Conservation (phyloP, 2,329 filamentous ascomycete species). For the Dothideomycetidae sp. region DNA sequence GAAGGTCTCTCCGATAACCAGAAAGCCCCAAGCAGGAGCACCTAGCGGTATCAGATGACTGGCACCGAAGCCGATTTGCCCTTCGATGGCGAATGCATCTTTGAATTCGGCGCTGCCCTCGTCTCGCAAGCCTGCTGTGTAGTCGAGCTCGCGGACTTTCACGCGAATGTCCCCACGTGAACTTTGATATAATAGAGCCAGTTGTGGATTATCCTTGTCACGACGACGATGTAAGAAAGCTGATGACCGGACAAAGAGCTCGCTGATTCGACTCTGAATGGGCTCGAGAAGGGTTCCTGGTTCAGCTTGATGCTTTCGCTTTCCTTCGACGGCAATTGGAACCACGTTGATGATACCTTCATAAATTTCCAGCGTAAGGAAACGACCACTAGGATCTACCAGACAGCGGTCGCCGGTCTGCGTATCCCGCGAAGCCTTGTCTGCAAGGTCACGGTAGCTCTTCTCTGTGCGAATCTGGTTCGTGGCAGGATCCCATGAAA, state of each 20-base stretch:
- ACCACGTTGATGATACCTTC: constrained; percentile 54
- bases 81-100: constrained; percentile 34
- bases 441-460: constrained; percentile 45
- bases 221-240: constrained; percentile 47
- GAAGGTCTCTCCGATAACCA: constrained; percentile 45
- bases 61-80: constrained; percentile 44
- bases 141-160: constrained; percentile 41
- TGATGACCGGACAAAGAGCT: constrained; percentile 52
- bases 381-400: constrained; percentile 63
- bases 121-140: constrained; percentile 31
- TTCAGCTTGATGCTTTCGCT: constrained; percentile 36
- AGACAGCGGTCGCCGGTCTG: constrained; percentile 72
- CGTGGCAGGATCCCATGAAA: constrained; percentile 58
- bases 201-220: constrained; percentile 33
- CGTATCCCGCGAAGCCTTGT: constrained; percentile 52
- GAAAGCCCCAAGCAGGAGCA: constrained; percentile 37
- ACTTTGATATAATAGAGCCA: constrained; percentile 54
- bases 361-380: constrained; percentile 53
- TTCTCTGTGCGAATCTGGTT: constrained; percentile 42
- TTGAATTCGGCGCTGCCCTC: constrained; percentile 40
- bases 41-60: constrained; percentile 49
- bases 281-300: constrained; percentile 47
- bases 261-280: constrained; percentile 47
- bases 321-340: constrained; percentile 41
- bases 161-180: constrained; percentile 41